phyloP scores from a whole-genome alignment of 345 rosid genomes.

The Physaria fendleri region DNA sequence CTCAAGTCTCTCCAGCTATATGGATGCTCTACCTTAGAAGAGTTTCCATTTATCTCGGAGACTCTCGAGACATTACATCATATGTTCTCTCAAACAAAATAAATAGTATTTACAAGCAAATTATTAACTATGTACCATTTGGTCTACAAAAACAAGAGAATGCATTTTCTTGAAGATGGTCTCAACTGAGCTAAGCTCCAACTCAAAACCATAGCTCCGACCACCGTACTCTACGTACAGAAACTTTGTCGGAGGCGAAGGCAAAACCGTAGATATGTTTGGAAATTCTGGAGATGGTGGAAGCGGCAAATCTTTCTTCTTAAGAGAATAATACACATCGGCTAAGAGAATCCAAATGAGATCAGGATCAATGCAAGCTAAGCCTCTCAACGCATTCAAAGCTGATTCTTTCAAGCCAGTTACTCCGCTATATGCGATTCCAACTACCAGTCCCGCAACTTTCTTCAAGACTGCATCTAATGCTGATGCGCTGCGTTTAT shows the following conservation, averaged over 20 bases:
- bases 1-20: conserved; percentile 15
- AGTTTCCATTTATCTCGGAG: conserved; percentile 24
- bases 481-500: conserved; percentile 62
- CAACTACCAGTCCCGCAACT: conserved; percentile 77
- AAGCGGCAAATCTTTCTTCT: conserved; percentile 37
- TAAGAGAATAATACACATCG: conserved; percentile 64
- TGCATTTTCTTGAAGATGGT: conserved; percentile 48
- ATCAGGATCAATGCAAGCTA: conserved; percentile 76
- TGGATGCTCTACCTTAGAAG: conserved; percentile 24
- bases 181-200: conserved; percentile 54
- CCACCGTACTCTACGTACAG: conserved; percentile 74
- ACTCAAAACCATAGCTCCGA: conserved; percentile 64
- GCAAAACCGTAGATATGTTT: conserved; percentile 39
- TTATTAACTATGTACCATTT: conserved; percentile 30
- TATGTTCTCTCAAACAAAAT: neutral
- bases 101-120: neutral
- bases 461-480: conserved; percentile 68
- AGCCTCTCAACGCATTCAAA: conserved; percentile 61
- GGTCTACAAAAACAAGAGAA: conserved; percentile 34
- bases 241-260: conserved; percentile 39
- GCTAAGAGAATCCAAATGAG: conserved; percentile 87
- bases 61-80: neutral
- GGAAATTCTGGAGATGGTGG: conserved; percentile 58
- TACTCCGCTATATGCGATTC: conserved; percentile 76
- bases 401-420: conserved; percentile 58